phyloP scores from a whole-genome alignment of 1,284 basidiomycete species.

The Puccinia hordei region DNA sequence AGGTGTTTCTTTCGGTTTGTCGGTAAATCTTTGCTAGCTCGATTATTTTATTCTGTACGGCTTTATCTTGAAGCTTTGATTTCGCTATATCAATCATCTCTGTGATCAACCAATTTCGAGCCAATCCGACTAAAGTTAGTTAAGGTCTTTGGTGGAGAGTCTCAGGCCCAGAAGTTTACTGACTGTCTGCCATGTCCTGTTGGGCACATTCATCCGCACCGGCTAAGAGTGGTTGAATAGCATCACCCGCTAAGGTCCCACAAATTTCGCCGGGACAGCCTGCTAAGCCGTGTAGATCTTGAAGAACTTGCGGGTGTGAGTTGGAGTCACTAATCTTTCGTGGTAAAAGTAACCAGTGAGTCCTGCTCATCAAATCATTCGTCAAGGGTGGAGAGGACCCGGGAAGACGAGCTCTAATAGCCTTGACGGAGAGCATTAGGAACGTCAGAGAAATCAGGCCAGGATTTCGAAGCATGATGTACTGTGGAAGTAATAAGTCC shows the following conservation, averaged over 20 bases:
- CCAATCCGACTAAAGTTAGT: background rate
- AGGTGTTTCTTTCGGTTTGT: constrained; percentile 68
- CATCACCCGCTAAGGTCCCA: constrained; percentile 64
- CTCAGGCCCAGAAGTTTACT: constrained; percentile 58
- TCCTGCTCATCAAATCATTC: background rate
- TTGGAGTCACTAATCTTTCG: constrained; percentile 42
- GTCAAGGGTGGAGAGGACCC: background rate
- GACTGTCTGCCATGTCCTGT: constrained; percentile 66
- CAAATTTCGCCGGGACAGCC: constrained; percentile 64
- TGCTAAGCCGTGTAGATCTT: constrained; percentile 26
- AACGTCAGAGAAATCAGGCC: background rate
- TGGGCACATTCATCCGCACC: constrained; percentile 66
- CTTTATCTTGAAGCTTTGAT: constrained; percentile 20
- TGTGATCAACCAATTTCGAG: background rate
- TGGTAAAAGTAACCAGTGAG: background rate
- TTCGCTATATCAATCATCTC: constrained; percentile 37
- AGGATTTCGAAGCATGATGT: background rate
- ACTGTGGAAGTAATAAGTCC: background rate
- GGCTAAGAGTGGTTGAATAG: constrained; percentile 66
- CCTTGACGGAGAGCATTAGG: background rate
- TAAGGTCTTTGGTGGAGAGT: background rate
- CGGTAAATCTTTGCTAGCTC: constrained; percentile 66
- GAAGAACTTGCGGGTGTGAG: constrained; percentile 39
- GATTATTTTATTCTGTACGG: constrained; percentile 55
- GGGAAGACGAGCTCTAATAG: background rate